Base-by-base conservation (phyloP, 345 rosid species). In the Camelina laxa region DNA sequence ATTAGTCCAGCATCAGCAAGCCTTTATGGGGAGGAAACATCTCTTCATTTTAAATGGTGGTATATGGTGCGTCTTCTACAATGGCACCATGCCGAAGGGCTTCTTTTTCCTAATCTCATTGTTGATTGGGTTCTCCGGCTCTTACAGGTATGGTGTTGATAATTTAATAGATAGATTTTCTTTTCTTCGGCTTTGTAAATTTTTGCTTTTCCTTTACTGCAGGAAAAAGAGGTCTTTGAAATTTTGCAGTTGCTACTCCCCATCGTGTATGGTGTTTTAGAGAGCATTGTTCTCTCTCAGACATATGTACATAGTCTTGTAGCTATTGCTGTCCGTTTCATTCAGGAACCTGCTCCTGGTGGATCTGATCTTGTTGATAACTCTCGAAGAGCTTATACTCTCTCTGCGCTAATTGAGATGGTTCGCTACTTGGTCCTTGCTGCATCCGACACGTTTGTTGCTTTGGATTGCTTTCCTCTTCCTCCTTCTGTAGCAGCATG, bases 381-480 rank as follows among this genome's bases (percentile, higher is more conserved):
- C 86, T 96, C 99, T 56, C 87, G 96, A 67, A 85, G 97, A 80
- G 97, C 96, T 33, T 96, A 92, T 80, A 89, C 96, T 53, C 85
- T 84, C 48, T 87, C 96, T 80, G 98, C 99, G 19, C 70, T 92
- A 50, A 83, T 82, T 76, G 99, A 96, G 85, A 88, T 96, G 97
- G 86, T 96, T 71, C 91, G 88, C 47, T 96, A 92, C 78, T 82
- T 96, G 86, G 85, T 92, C 67, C 82, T 88, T 65, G 92, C 93
- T 80, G 93, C 89, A 41, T 98, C 99, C 2, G 96, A 96, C 82
- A 86, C 99, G 49, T 96, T 96, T 84, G 96, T 96, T 81, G 90
- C 92, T 63, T 65, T 89, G 78, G 98, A 96, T 82, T 96, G 95
- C 85, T 91, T 96, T 72, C 98, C 99, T 27, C 85, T 96, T 59